phyloP scores from a whole-genome alignment of 192 early-diverging fungal species.

The Haplosporangium gracile region DNA sequence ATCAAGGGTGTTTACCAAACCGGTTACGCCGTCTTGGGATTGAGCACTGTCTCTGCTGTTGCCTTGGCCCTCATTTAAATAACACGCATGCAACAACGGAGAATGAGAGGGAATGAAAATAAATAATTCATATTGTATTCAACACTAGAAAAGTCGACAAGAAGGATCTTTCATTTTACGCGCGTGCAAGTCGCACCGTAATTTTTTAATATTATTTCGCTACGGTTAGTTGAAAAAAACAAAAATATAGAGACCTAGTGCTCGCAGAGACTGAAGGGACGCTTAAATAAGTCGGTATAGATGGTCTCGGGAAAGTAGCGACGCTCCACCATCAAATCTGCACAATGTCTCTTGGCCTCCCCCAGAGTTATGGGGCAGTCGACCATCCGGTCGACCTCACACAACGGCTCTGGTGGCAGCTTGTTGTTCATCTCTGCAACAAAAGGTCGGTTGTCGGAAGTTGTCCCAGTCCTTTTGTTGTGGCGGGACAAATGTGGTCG shows the following conservation, averaged over 20 bases:
- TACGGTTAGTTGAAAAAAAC: not conserved
- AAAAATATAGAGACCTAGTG: not conserved
- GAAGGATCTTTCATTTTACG: not conserved
- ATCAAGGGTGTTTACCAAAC: constrained; percentile 86
- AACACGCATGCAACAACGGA: not conserved
- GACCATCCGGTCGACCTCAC: not conserved
- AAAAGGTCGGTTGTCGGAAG: not conserved
- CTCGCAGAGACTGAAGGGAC: constrained; percentile 27
- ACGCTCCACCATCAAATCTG: constrained; percentile 20
- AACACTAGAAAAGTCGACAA: not conserved
- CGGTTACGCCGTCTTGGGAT: constrained; percentile 82
- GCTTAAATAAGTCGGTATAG: constrained; percentile 14
- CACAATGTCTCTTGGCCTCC: constrained; percentile 21
- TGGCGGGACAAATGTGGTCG: constrained; percentile 71
- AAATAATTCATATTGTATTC: constrained; percentile 10
- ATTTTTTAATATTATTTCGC: not conserved
- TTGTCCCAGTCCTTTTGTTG: constrained; percentile 67
- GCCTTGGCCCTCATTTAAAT: constrained; percentile 69
- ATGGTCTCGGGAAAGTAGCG: constrained; percentile 5
- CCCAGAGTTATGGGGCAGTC: constrained; percentile 19
- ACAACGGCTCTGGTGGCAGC: constrained; percentile 20
- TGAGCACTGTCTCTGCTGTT: constrained; percentile 68
- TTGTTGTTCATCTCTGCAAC: not conserved
- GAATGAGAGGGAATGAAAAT: not conserved
- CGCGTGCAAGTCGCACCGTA: not conserved